phyloP scores from a whole-genome alignment of 1,284 basidiomycete genomes.

The Volvariella surrecta region DNA sequence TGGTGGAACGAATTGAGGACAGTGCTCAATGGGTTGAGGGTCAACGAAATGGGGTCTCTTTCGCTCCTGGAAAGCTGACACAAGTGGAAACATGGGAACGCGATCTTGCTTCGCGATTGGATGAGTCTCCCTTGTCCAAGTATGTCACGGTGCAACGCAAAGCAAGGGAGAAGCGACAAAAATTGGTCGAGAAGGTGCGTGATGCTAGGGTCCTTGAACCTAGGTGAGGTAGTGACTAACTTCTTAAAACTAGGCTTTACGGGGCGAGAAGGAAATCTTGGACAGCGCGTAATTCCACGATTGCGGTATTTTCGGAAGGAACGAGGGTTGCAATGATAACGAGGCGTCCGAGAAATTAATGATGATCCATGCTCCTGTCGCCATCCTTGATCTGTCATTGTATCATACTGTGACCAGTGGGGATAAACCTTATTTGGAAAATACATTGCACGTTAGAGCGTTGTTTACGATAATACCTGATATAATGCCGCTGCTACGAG shows the following conservation, averaged over 20 bases:
- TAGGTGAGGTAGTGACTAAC: background rate
- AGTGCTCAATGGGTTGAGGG: constrained; percentile 72
- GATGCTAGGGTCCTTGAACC: background rate
- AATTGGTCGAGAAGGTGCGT: constrained; percentile 69
- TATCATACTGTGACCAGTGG: background rate
- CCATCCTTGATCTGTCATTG: constrained; percentile 1
- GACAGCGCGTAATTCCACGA: constrained; percentile 23
- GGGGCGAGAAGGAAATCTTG: constrained; percentile 61
- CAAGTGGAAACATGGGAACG: constrained; percentile 73
- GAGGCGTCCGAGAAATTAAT: background rate
- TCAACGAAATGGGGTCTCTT: constrained; percentile 58
- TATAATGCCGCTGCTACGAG: too few relatives aligned
- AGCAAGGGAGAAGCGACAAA: constrained; percentile 68
- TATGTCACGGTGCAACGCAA: constrained; percentile 79
- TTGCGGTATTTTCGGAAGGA: background rate
- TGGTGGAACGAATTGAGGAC: constrained; percentile 82
- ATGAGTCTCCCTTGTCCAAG: constrained; percentile 72
- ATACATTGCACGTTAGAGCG: too few relatives aligned
- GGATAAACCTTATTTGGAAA: background rate
- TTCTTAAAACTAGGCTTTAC: constrained; percentile 43
- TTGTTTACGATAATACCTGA: too few relatives aligned
- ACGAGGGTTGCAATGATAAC: background rate
- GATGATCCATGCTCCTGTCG: background rate
- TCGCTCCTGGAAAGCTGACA: constrained; percentile 62
- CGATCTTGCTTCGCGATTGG: constrained; percentile 48